Evolutionary conservation across 805 yeast species (phyloP), one percentile per base, ranked within the genome.

Genomic region (Sugiyamaella lignohabitans): DNA sequence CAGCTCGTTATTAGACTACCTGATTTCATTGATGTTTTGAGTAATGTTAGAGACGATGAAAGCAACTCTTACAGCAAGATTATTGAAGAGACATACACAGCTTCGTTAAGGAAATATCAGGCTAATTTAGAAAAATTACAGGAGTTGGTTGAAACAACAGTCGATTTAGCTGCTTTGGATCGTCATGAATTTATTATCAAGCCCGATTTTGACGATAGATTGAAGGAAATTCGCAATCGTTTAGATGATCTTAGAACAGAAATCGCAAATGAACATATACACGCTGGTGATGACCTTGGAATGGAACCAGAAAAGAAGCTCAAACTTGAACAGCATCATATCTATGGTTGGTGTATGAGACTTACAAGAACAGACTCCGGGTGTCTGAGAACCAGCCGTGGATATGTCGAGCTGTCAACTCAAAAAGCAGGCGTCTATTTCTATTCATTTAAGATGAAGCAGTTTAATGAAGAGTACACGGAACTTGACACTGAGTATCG

Each of bases 381-480:
- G 8, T 82, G 84, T 18, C 70, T 93, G 49, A 77, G 98, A 56
- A 76, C 75, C 10, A 67, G 71, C 42, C 63, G 68, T 0, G 73
- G 76, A 35, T 89, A 82, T 61, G 74, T 74, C 43, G 97, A 93
- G 63, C 70, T 91, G 38, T 85, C 88, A 43, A 91, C 97, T 0
- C 94, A 87, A 24, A 93, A 93, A 62, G 95, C 96, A 1, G 99
- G 99, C 48, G 91, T 91, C 3, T 87, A 74, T 63, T 93, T 93
- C 71, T 87, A 96, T 6, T 87, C 95, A 1, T 64, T 70, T 38
- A 73, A 74, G 51, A 69, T 93, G 55, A 71, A 76, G 37, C 70
- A 73, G n/a, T 68, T 81, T 30, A 79, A 88, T 11, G 67, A 70
- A 32, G 77, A 80, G 48, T 80, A 79, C 55, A 66, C 68, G 11